phyloP scores from a whole-genome alignment of 208 protist genomes.

The Trypanosoma avium region DNA sequence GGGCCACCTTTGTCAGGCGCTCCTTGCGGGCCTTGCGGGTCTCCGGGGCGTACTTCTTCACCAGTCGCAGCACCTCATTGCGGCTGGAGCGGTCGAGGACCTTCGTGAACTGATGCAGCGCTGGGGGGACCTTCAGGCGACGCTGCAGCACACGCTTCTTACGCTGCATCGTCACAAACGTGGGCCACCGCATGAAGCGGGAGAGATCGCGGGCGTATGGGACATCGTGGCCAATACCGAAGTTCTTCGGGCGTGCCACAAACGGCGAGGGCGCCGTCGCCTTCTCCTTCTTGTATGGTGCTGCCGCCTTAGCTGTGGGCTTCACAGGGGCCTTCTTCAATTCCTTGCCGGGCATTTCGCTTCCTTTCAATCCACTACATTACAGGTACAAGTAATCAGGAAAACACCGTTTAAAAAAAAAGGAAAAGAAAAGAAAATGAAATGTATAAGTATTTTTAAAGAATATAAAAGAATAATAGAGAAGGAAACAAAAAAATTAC shows the following conservation, averaged over 20 bases:
- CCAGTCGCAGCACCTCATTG: conserved; percentile 97
- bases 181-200: conserved; percentile 98
- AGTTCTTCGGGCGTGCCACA: conserved; percentile 85
- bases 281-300: conserved; percentile 79
- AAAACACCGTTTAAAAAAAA: conserved; percentile 1
- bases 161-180: conserved; percentile 98
- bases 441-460: no score
- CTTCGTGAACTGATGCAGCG: conserved; percentile 91
- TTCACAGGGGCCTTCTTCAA: conserved; percentile 68
- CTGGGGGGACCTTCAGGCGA: conserved; percentile 96
- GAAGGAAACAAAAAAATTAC: no score
- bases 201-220: conserved; percentile 95
- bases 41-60: conserved; percentile 99
- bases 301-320: conserved; percentile 48
- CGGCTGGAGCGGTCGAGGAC: conserved; percentile 93
- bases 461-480: no score
- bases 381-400: conserved; percentile 3
- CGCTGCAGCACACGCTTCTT: conserved; percentile 97
- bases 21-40: conserved; percentile 94
- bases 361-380: conserved; percentile 5
- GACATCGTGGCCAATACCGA: conserved; percentile 93
- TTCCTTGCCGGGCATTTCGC: conserved; percentile 80
- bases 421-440: background rate
- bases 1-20: conserved; percentile 91
- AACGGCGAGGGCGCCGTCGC: conserved; percentile 53